phyloP scores from a whole-genome alignment of 495 filamentous ascomycete species.

The Lepraria neglecta region DNA sequence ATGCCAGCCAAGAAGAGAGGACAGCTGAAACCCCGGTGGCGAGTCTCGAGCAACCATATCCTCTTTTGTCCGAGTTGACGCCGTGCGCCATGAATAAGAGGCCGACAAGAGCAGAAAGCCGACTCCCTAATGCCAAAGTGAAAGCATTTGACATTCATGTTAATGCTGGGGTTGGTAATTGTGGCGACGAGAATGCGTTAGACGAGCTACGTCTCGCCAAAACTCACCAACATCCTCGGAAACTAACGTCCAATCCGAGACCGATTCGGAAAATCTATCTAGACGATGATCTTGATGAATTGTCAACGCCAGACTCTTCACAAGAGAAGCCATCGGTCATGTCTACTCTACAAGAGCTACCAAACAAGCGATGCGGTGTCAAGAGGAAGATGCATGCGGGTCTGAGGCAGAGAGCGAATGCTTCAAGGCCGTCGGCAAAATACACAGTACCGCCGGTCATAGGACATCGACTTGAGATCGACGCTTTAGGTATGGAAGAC shows the following conservation, averaged over 20 bases:
- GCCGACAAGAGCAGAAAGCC: background rate
- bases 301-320: slow-evolving; percentile 9
- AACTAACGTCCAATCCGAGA: background rate
- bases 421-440: too few relatives aligned
- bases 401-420: background rate
- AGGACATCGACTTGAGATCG: background rate
- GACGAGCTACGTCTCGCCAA: slow-evolving; percentile 8
- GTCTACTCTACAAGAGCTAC: background rate
- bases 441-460: background rate
- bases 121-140: background rate
- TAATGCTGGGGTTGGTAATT: background rate
- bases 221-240: background rate
- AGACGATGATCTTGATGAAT: slow-evolving; percentile 14
- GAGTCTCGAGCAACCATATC: background rate
- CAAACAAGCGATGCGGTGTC: background rate
- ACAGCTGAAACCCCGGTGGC: background rate
- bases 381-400: background rate
- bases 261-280: background rate
- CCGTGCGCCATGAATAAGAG: slow-evolving; percentile 6
- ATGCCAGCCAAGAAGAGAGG: background rate
- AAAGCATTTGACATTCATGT: background rate
- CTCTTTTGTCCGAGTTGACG: background rate
- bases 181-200: background rate
- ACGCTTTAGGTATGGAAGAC: slow-evolving; percentile 14
- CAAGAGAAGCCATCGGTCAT: background rate